These are phyloP conservation scores for Aspergillus quadrilineatus DNA, from an alignment of 2,329 filamentous ascomycete genomes.

Conservation along the genomic window DNA sequence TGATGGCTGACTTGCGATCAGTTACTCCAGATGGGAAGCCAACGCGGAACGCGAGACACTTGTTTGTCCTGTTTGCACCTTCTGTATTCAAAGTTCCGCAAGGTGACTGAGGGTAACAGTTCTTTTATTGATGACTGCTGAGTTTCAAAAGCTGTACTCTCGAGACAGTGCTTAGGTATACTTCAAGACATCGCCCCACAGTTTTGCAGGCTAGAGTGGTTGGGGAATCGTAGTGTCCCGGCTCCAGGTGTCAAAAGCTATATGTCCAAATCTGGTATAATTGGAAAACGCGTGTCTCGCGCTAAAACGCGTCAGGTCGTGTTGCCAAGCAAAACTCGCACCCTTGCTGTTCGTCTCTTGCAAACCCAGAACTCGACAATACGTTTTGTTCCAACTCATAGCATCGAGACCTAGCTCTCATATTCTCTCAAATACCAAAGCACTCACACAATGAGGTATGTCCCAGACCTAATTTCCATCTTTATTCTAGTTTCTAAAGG, in stretches of 20 bases:
- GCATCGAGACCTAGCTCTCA: slow-evolving; percentile 8
- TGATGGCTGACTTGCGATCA: background rate
- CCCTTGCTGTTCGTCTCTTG: slow-evolving; percentile 16
- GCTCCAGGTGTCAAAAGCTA: background rate
- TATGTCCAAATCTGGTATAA: slow-evolving; percentile 33
- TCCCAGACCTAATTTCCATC: background rate
- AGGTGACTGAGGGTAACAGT: no score
- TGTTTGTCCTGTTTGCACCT: background rate
- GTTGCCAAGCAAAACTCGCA: slow-evolving; percentile 20
- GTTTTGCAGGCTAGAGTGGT: background rate
- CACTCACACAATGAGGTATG: slow-evolving; percentile 34
- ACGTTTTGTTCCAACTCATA: slow-evolving; percentile 9
- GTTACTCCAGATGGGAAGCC: background rate
- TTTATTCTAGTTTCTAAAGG: background rate
- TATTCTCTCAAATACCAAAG: slow-evolving; percentile 1
- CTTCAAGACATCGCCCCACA: slow-evolving; percentile 12
- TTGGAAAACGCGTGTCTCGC: slow-evolving; percentile 31
- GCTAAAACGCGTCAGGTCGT: slow-evolving; percentile 12
- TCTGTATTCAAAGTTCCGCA: no score
- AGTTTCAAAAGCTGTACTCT: background rate
- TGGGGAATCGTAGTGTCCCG: background rate
- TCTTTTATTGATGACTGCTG: no score
- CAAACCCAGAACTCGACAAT: slow-evolving; percentile 7
- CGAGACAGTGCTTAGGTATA: background rate
- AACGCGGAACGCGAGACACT: no score